These are phyloP conservation scores for Moricandia arvensis DNA, from an alignment of 345 rosid species.

Conservation along the genomic window DNA sequence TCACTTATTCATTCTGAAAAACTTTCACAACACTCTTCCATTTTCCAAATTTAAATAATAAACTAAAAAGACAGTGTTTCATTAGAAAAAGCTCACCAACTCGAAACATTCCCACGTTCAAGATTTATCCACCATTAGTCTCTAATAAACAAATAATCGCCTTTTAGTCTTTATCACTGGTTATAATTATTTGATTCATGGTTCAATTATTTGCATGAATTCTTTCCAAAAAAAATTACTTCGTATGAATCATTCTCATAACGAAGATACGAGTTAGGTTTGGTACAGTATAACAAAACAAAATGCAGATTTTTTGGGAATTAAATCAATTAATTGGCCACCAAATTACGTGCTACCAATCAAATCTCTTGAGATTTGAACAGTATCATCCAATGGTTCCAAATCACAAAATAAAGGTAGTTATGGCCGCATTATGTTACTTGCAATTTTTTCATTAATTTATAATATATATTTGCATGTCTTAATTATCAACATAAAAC, in stretches of 20 bases:
- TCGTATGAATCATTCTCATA: background rate
- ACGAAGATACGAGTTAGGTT: slow-evolving; percentile 36
- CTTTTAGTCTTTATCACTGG: background rate
- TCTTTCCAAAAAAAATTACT: background rate
- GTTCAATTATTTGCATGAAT: background rate
- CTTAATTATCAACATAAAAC: background rate
- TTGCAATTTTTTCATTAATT: background rate
- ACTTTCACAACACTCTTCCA: slow-evolving; percentile 10
- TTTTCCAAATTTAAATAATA: background rate
- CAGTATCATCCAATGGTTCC: slow-evolving; percentile 4
- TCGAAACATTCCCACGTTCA: slow-evolving; percentile 24
- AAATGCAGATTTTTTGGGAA: slow-evolving; percentile 4
- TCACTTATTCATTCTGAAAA: background rate
- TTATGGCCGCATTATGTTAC: slow-evolving; percentile 30
- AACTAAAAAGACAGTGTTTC: background rate
- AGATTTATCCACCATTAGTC: slow-evolving; percentile 1
- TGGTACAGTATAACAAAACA: slow-evolving; percentile 16
- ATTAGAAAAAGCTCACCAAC: background rate
- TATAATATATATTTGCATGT: background rate
- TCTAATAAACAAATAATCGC: slow-evolving; percentile 1
- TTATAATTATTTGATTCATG: background rate
- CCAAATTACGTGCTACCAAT: slow-evolving; percentile 37
- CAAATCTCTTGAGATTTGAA: slow-evolving; percentile 27
- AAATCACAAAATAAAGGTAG: slow-evolving; percentile 26
- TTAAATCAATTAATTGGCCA: slow-evolving; percentile 1